phyloP scores from a whole-genome alignment of 139 green algal species.

The Coelastrella sp. region DNA sequence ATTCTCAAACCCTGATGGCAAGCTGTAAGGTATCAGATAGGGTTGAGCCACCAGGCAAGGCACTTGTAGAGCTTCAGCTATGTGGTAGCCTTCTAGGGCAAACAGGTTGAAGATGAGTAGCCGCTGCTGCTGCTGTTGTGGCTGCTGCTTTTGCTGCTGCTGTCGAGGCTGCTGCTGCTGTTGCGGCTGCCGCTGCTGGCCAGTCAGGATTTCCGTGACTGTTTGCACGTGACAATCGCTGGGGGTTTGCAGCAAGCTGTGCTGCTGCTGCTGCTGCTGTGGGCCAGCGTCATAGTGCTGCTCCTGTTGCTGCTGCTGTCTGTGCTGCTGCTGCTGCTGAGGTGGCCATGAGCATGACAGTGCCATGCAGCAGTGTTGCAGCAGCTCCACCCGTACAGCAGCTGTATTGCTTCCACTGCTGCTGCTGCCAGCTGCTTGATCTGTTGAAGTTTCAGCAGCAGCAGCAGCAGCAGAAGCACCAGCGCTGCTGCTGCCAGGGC shows the following conservation, averaged over 20 bases:
- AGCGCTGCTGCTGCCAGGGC: background rate
- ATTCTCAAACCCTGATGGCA: conserved; percentile 49
- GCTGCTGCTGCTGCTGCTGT: background rate
- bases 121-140: conserved; percentile 15
- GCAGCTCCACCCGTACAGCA: background rate
- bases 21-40: conserved; percentile 75
- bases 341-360: background rate
- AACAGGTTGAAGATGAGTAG: conserved; percentile 73
- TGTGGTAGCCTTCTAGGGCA: conserved; percentile 70
- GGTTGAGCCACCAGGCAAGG: conserved; percentile 63
- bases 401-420: background rate
- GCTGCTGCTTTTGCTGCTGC: conserved; percentile 1
- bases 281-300: background rate
- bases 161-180: background rate
- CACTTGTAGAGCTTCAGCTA: conserved; percentile 70
- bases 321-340: conserved; percentile 29
- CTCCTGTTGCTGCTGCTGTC: conserved; percentile 18
- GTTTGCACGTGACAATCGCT: no score
- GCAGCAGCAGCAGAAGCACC: background rate
- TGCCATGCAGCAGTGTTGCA: conserved; percentile 30
- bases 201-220: no score
- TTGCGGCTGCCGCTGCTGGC: background rate
- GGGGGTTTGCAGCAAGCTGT: no score
- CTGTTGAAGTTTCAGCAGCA: background rate
- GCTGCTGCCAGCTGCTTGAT: background rate